Percentiles rank a stretch among this genome's conserved stretches.
These are phyloP conservation scores for Elaeis oleifera DNA, from an alignment of 202 grass and related monocot genomes.

Conservation along the genomic window DNA sequence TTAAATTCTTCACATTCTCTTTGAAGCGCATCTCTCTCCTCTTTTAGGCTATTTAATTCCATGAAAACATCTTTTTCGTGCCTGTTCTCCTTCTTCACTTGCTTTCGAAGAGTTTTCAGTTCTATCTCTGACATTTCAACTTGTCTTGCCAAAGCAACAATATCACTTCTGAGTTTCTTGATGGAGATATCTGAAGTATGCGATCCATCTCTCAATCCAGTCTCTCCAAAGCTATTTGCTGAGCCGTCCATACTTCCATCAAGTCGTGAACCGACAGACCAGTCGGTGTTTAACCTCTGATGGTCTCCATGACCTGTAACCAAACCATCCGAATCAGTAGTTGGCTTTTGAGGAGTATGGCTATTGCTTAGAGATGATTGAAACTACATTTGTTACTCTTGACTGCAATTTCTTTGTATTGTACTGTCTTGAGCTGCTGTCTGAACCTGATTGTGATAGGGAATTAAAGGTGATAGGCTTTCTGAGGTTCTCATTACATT, in stretches of 20 bases:
- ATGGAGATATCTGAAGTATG: conserved; percentile 51
- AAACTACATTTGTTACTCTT: conserved; percentile 19
- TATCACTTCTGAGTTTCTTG: conserved; percentile 66
- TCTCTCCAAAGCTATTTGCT: conserved; percentile 40
- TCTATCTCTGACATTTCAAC: conserved; percentile 83
- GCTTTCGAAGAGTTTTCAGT: conserved; percentile 85
- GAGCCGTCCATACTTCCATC: conserved; percentile 5
- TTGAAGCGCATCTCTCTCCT: conserved; percentile 63
- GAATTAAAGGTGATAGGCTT: conserved; percentile 66
- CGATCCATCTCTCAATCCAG: conserved; percentile 38
- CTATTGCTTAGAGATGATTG: neutral
- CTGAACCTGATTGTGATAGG: conserved; percentile 55
- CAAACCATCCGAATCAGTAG: neutral
- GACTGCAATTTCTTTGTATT: conserved; percentile 35
- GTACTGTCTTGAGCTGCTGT: conserved; percentile 54
- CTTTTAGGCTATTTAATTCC: conserved; percentile 60
- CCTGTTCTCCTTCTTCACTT: conserved; percentile 73
- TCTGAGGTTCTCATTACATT: conserved; percentile 36
- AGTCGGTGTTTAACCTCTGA: neutral
- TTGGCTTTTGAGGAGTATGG: neutral
- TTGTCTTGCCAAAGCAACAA: conserved; percentile 65
- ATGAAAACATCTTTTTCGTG: conserved; percentile 70
- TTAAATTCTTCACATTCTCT: conserved; percentile 74
- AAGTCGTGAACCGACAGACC: neutral
- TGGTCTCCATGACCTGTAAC: too few relatives aligned